A percentile compares a stretch with the other conserved stretches of the same genome.
Conservation (phyloP, 2,329 filamentous ascomycete genomes). For the Tolypocladium paradoxum region DNA sequence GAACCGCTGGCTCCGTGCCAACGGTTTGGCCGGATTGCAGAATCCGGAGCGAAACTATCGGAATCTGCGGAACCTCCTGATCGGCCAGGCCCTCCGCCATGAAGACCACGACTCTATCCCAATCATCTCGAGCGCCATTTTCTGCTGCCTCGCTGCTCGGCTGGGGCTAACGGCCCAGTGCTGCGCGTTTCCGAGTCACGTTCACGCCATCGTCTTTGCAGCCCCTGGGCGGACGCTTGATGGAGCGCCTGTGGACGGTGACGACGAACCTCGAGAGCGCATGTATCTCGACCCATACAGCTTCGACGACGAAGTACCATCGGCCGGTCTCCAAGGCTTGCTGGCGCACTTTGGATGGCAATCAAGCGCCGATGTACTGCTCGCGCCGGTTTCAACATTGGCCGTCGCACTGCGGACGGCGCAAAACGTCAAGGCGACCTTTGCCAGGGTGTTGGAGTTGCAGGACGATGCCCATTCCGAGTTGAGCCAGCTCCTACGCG, state of each 20-base stretch:
- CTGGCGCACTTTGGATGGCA: conserved; percentile 40
- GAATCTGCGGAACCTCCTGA: conserved; percentile 75
- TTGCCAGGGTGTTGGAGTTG: conserved; percentile 16
- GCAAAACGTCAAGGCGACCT: conserved; percentile 72
- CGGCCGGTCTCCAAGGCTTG: conserved; percentile 45
- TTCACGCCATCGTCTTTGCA: conserved; percentile 67
- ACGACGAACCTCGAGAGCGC: conserved; percentile 25
- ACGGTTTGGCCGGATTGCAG: conserved; percentile 61
- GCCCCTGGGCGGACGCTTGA: conserved; percentile 50
- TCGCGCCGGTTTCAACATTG: conserved; percentile 52
- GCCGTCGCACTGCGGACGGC: conserved; percentile 62
- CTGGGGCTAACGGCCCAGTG: conserved; percentile 68
- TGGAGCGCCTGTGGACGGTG: conserved; percentile 24
- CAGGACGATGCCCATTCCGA: conserved; percentile 16
- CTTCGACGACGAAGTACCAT: conserved; percentile 53
- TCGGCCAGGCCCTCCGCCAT: conserved; percentile 69
- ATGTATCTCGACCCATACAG: conserved; percentile 84
- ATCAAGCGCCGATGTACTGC: conserved; percentile 35
- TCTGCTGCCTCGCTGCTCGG: conserved; percentile 64
- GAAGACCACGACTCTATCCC: conserved; percentile 70
- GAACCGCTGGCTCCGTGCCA: conserved; percentile 55
- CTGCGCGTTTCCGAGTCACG: conserved; percentile 75
- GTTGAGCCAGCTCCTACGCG: conserved; percentile 23
- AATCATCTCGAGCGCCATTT: conserved; percentile 79
- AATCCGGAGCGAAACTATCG: conserved; percentile 58